Conservation (phyloP, 805 yeast species). For the Yarrowia osloensis region DNA sequence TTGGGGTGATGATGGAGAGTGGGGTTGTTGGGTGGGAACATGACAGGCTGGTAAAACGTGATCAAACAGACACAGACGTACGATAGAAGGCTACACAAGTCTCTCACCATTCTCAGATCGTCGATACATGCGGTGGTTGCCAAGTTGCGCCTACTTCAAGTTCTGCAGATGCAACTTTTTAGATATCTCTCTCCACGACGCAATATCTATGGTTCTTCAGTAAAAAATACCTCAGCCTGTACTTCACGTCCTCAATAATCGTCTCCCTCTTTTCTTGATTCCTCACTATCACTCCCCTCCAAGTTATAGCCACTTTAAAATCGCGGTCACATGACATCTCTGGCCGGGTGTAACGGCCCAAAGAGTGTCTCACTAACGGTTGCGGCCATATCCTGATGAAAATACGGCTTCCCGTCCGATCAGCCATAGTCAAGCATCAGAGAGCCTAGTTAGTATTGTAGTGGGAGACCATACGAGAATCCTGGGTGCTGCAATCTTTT, state of each 20-base stretch:
- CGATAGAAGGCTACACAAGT: too few species aligned
- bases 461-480: conserved; percentile 24
- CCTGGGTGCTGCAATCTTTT: conserved; percentile 23
- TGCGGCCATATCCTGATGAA: conserved; percentile 23
- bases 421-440: conserved; percentile 22
- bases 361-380: not conserved
- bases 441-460: conserved; percentile 21
- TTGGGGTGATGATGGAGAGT: not conserved
- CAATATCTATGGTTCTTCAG: too few species aligned
- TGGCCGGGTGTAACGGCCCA: not conserved
- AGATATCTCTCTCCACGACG: too few species aligned
- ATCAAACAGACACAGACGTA: too few species aligned
- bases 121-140: too few species aligned
- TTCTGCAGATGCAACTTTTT: too few species aligned
- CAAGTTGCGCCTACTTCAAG: too few species aligned
- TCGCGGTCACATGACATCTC: not conserved
- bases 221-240: too few species aligned
- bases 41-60: too few species aligned
- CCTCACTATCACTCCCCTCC: too few species aligned
- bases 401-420: conserved; percentile 24
- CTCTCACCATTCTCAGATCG: too few species aligned
- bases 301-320: not conserved
- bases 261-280: not conserved
- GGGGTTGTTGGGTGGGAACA: not conserved
- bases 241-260: too few species aligned